Conservation (phyloP, 345 rosid species). For the Eucalyptus regnans region DNA sequence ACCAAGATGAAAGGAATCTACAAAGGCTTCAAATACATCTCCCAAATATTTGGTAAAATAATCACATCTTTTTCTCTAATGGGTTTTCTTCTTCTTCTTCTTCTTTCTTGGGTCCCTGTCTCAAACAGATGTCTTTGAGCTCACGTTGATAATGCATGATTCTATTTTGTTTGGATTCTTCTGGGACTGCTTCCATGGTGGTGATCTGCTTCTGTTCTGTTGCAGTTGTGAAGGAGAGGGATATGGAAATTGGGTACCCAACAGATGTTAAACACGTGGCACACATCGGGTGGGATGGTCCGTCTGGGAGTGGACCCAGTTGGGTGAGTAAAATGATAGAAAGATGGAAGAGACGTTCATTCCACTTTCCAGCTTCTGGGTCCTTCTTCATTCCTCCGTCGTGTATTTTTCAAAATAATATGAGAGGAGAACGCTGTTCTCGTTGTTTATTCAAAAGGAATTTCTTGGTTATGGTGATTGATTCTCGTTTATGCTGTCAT, state of each 20-base stretch:
- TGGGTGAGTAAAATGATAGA: slow-evolving; percentile 48
- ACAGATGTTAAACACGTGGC: slow-evolving; percentile 96
- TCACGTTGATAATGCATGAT: background rate
- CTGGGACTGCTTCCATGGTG: background rate
- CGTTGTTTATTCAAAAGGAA: background rate
- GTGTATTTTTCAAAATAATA: background rate
- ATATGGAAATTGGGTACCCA: slow-evolving; percentile 84
- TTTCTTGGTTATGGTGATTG: background rate
- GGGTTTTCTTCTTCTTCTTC: background rate
- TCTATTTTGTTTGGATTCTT: background rate
- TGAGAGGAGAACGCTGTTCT: background rate
- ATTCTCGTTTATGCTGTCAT: background rate
- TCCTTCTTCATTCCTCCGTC: background rate
- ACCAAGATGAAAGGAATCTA: slow-evolving; percentile 77
- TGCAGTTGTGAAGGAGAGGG: slow-evolving; percentile 66
- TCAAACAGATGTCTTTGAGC: background rate
- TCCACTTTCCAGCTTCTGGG: background rate
- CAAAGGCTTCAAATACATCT: slow-evolving; percentile 78
- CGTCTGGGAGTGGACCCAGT: slow-evolving; percentile 60
- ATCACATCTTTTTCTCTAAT: background rate
- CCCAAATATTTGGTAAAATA: slow-evolving; percentile 68
- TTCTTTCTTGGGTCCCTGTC: background rate
- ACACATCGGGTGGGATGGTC: slow-evolving; percentile 83
- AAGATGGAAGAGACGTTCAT: background rate
- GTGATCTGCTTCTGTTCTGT: background rate